A percentile compares a stretch with the other conserved stretches of the same genome.
These are phyloP conservation scores for Extremus antarcticus DNA, from an alignment of 495 filamentous ascomycete genomes.

Conservation along the genomic window DNA sequence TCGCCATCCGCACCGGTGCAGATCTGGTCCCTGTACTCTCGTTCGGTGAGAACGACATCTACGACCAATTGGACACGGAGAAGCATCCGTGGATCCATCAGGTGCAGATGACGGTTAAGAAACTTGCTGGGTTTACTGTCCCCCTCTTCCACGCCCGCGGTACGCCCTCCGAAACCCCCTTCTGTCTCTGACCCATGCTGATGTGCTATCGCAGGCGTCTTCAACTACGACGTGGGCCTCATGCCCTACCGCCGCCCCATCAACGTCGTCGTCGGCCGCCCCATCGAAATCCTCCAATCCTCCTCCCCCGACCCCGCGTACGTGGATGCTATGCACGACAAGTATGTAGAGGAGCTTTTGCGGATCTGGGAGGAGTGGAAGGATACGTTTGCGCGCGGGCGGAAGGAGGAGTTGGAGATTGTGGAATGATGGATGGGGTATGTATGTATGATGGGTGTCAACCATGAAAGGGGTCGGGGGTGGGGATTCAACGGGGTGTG, in stretches of 20 bases:
- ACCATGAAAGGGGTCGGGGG: too few relatives aligned
- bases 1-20: slow-evolving; percentile 79
- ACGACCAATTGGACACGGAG: slow-evolving; percentile 68
- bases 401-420: slow-evolving; percentile 67
- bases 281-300: slow-evolving; percentile 58
- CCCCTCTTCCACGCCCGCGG: slow-evolving; percentile 59
- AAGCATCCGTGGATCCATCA: slow-evolving; percentile 63
- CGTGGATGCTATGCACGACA: slow-evolving; percentile 64
- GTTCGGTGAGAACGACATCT: slow-evolving; percentile 94
- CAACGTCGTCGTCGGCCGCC: slow-evolving; percentile 77
- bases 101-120: slow-evolving; percentile 71
- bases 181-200: neutral
- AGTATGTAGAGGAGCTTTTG: slow-evolving; percentile 68
- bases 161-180: neutral
- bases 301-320: slow-evolving; percentile 56
- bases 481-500: too few relatives aligned
- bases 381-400: slow-evolving; percentile 65
- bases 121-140: slow-evolving; percentile 80
- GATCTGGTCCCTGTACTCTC: slow-evolving; percentile 83
- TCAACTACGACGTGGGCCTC: slow-evolving; percentile 93
- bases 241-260: slow-evolving; percentile 85
- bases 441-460: too few relatives aligned
- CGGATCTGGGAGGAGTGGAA: slow-evolving; percentile 82
- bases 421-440: too few relatives aligned
- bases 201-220: slow-evolving; percentile 51